These are phyloP conservation scores for Polygonum maritimum DNA, from an alignment of 148 eudicot species.

Conservation along the genomic window DNA sequence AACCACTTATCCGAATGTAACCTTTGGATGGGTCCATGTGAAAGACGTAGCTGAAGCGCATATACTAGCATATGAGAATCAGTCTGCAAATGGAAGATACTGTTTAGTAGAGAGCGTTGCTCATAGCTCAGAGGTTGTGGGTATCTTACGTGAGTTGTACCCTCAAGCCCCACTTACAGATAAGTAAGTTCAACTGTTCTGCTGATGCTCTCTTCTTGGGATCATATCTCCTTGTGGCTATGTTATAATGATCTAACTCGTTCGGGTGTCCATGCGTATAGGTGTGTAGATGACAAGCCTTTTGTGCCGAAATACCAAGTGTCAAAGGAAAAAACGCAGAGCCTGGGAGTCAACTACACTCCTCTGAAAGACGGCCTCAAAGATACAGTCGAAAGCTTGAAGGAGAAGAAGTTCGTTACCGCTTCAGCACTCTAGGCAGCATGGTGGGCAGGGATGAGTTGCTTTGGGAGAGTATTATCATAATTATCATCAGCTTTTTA, in stretches of 20 bases:
- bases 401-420: conserved; percentile 16
- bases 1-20: conserved; percentile 11
- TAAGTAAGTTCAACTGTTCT: conserved; percentile 19
- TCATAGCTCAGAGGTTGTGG: conserved; percentile 16
- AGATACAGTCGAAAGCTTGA: conserved; percentile 27
- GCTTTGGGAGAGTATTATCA: background rate
- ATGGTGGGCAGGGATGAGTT: background rate
- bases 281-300: conserved; percentile 23
- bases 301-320: conserved; percentile 8
- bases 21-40: conserved; percentile 33
- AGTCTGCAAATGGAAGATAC: conserved; percentile 54
- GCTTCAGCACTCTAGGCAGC: background rate
- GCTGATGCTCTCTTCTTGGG: background rate
- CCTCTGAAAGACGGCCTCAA: conserved; percentile 14
- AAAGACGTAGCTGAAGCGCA: conserved; percentile 52
- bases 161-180: conserved; percentile 28
- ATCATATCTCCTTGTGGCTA: background rate
- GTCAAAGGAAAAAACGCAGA: conserved; percentile 17
- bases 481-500: too few species aligned
- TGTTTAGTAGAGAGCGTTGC: conserved; percentile 29
- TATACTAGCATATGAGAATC: conserved; percentile 41
- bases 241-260: background rate
- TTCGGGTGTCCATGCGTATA: background rate
- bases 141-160: conserved; percentile 27
- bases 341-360: conserved; percentile 23